These are phyloP conservation scores for Cordia subcordata DNA, from an alignment of 257 asterid genomes.

Conservation along the genomic window DNA sequence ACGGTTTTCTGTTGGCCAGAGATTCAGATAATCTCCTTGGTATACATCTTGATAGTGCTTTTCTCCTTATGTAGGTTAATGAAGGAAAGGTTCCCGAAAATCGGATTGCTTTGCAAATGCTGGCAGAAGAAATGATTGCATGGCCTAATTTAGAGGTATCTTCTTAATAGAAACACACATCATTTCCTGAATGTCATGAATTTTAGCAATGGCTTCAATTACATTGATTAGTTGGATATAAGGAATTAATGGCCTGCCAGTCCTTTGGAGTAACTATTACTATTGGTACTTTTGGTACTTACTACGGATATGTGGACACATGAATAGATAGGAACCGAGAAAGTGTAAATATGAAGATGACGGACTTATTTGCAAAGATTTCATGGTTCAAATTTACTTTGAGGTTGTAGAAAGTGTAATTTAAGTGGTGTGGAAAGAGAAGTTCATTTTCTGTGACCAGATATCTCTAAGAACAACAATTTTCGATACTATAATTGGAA, in stretches of 20 bases:
- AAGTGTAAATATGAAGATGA: too few relatives aligned
- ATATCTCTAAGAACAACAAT: too few relatives aligned
- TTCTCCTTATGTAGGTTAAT: slow-evolving; percentile 46
- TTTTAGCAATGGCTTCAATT: not conserved
- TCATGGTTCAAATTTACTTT: too few relatives aligned
- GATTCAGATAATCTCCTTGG: not conserved
- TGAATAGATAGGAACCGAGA: too few relatives aligned
- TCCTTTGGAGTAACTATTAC: too few relatives aligned
- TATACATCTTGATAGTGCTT: slow-evolving; percentile 11
- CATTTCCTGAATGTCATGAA: not conserved
- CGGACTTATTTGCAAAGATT: too few relatives aligned
- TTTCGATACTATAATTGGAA: too few relatives aligned
- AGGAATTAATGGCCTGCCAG: not conserved
- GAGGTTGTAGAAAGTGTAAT: too few relatives aligned
- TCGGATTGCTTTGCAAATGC: slow-evolving; percentile 62
- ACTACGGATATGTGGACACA: too few relatives aligned
- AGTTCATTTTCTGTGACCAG: too few relatives aligned
- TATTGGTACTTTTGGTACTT: too few relatives aligned
- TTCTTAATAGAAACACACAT: not conserved
- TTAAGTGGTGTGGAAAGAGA: too few relatives aligned
- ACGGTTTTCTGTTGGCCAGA: not conserved
- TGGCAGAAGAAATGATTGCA: slow-evolving; percentile 81
- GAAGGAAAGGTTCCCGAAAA: slow-evolving; percentile 78
- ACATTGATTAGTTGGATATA: not conserved
- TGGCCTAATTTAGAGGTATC: slow-evolving; percentile 95